phyloP scores from a whole-genome alignment of 805 yeast genomes.

The Saccharomyces kudriavzevii region DNA sequence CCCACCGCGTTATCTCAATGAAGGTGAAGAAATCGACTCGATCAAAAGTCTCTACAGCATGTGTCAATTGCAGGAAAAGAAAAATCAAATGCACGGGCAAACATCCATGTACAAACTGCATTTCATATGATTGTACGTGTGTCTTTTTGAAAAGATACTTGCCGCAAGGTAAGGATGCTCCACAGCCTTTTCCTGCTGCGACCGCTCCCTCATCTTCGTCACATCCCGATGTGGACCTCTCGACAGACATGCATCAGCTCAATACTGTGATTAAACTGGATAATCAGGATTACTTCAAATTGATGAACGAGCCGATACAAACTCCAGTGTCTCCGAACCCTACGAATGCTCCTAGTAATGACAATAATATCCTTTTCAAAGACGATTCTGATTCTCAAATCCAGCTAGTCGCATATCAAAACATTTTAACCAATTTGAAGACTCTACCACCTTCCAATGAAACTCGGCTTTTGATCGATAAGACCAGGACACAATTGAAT shows the following conservation, averaged over 20 bases:
- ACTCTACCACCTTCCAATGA: background rate
- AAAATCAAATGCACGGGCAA: slow-evolving; percentile 30
- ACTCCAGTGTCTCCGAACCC: background rate
- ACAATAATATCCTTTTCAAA: background rate
- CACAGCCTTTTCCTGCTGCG: background rate
- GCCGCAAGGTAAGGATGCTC: background rate
- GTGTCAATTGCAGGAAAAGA: slow-evolving; percentile 29
- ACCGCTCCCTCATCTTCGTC: background rate
- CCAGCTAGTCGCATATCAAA: background rate
- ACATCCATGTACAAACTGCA: slow-evolving; percentile 27
- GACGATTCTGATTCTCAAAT: background rate
- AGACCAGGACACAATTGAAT: slow-evolving; percentile 8
- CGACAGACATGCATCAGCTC: background rate
- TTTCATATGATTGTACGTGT: slow-evolving; percentile 26
- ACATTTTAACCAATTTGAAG: background rate
- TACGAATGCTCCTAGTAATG: background rate
- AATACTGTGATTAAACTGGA: background rate
- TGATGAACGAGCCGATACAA: background rate
- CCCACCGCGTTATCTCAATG: background rate
- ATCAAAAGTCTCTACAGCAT: slow-evolving; percentile 7
- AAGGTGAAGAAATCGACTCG: background rate
- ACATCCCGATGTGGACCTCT: background rate
- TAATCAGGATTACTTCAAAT: background rate
- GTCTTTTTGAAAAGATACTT: slow-evolving; percentile 5
- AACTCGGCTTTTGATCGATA: background rate